Evolutionary conservation across 2,329 filamentous ascomycete species (phyloP).

Genomic region (Coleophoma eucalyptorum): DNA sequence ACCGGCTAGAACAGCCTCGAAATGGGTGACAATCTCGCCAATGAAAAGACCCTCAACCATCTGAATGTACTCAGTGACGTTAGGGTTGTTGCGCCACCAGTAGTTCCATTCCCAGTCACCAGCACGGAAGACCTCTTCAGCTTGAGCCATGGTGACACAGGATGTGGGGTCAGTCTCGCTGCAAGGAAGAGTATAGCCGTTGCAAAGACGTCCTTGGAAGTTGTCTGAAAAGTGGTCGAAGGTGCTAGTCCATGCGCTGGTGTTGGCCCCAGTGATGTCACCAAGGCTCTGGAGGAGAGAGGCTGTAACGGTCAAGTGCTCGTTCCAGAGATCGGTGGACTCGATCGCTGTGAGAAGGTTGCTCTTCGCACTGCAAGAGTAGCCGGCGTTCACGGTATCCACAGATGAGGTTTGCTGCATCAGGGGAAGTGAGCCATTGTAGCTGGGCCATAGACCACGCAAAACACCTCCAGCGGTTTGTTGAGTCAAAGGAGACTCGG

Average conservation of each 20-base stretch:
- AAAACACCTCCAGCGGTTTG: slow-evolving; percentile 31
- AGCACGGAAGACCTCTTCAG: slow-evolving; percentile 32
- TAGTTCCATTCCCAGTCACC: slow-evolving; percentile 39
- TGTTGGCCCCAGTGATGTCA: slow-evolving; percentile 27
- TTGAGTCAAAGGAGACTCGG: slow-evolving; percentile 31
- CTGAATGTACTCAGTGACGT: slow-evolving; percentile 32
- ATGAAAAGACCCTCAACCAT: slow-evolving; percentile 33
- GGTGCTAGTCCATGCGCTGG: slow-evolving; percentile 26
- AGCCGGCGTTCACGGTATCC: slow-evolving; percentile 32
- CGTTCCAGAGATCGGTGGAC: slow-evolving; percentile 29
- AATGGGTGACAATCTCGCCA: slow-evolving; percentile 27
- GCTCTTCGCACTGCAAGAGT: slow-evolving; percentile 25
- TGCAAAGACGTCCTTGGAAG: slow-evolving; percentile 35
- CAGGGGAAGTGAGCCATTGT: slow-evolving; percentile 27
- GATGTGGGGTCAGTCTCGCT: slow-evolving; percentile 18
- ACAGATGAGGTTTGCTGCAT: slow-evolving; percentile 31
- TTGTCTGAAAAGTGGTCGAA: slow-evolving; percentile 36
- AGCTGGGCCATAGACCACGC: slow-evolving; percentile 32
- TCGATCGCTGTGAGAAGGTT: slow-evolving; percentile 22
- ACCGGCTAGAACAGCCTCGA: slow-evolving; percentile 24
- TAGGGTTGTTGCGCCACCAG: slow-evolving; percentile 30
- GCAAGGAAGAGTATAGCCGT: slow-evolving; percentile 33
- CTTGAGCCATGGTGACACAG: slow-evolving; percentile 29
- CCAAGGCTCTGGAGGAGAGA: slow-evolving; percentile 25
- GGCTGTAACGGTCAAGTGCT: slow-evolving; percentile 28